Base-by-base conservation (phyloP, 805 yeast species). In the Starmerella riodocensis region DNA sequence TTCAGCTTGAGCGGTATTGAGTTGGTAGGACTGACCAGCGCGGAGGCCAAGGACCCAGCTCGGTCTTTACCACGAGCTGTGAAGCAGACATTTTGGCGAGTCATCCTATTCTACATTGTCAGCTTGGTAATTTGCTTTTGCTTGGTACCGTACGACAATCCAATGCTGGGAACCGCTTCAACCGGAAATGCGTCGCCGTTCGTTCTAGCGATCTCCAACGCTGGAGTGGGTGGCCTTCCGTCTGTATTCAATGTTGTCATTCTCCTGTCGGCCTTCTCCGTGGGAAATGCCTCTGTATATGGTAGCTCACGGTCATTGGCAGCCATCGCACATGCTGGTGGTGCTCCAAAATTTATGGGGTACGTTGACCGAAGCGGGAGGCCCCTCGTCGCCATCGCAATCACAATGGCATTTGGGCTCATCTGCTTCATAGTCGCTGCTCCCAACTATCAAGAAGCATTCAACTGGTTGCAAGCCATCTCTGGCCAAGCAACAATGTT, bases 11-110 rank as follows among this genome's bases (percentile, higher is more conserved):
- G 80, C 32, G 86, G 86, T 49, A 71, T 81, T 17, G 88, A 79
- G 58, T 62, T 78, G 49, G 70, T 70, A 29, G 81, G 83, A 36
- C 64, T 79, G 25, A 78, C 84, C 13, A 78, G 85, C 25, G 85
- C 86, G 9, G 88, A 80, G 60, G 65, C 82, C 20, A 70, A 61
- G 33, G 71, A 77, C 56, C 85, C 86, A 37, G 65, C 80, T 50
- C 66, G 64, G 42, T 58, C 78, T 2, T 66, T 78, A 39, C 86
- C 86, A 30, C 67, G 69, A 39, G 84, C 86, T 29, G 74, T 78
- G 42, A 78, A 78, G 58, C 84, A 79, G 61, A 81, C 78, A 3
- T 78, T 81, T 60, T 78, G 86, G 85, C 69, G 86, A 59, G 76
- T 81, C 44, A 59, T 74, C 18, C 57, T 77, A 49, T 79, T 80